phyloP scores from a whole-genome alignment of 176 grass and related monocot genomes.

The Phragmites australis region DNA sequence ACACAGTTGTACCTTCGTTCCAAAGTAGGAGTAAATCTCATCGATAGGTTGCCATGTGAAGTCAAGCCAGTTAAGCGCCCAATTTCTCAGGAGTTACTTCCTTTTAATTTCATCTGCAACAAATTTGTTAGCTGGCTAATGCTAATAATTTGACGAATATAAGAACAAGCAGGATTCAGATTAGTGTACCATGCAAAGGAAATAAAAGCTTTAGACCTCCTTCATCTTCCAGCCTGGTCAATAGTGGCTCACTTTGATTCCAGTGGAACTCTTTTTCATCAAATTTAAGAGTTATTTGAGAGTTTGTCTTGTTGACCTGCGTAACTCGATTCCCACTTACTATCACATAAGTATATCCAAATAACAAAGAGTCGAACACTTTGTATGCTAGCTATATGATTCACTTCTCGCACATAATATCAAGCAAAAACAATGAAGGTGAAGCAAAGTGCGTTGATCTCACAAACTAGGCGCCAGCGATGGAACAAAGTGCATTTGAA shows the following conservation, averaged over 20 bases:
- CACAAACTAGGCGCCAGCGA: background rate
- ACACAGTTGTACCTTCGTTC: conserved; percentile 71
- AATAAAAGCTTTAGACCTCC: conserved; percentile 92
- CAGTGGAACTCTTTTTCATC: conserved; percentile 60
- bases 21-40: conserved; percentile 94
- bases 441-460: background rate
- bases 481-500: background rate
- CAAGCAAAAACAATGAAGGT: background rate
- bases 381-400: background rate
- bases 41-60: conserved; percentile 98
- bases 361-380: background rate
- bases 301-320: conserved; percentile 84
- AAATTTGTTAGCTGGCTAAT: background rate
- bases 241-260: conserved; percentile 60
- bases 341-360: conserved; percentile 36
- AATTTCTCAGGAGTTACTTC: conserved; percentile 82
- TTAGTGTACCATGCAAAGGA: conserved; percentile 77
- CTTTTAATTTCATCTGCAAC: conserved; percentile 85
- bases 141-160: conserved; percentile 27
- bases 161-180: background rate
- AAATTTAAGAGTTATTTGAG: conserved; percentile 61
- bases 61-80: conserved; percentile 97
- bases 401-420: background rate
- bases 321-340: conserved; percentile 29
- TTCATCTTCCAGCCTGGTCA: conserved; percentile 82